Base-by-base conservation (phyloP, 1,284 basidiomycete genomes). In the Cutaneotrichosporon cutaneum region DNA sequence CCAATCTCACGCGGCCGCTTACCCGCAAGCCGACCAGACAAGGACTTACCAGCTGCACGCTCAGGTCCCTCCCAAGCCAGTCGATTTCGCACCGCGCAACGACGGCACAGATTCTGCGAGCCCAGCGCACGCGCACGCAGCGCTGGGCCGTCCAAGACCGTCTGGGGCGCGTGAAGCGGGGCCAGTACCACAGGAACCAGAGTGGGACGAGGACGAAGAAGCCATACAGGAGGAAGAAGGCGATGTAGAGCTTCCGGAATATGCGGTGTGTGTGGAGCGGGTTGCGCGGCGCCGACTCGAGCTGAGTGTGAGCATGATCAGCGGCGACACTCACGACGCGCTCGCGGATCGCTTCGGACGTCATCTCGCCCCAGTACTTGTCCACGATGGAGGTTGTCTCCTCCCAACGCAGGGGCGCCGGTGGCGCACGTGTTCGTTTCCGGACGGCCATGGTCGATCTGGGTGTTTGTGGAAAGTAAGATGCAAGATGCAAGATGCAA, bases 11-110 rank as follows among this genome's bases (percentile, higher is more conserved):
- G 9, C 42, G 62, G 54, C 45, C 57, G 54, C 39, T 51, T 26
- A 10, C 21, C 13, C 16, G n/a, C 44, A 39, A 10, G 27, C 36
- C 11, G 30, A n/a, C 8, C 7, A 48, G 4, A 16, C 7, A 10
- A 18, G 0, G 7, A 67, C 72, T 60, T 59, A 75, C 75, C 45
- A 71, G 33, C 30, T 71, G 68, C 16, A 61, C 27, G 26, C 44
- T 59, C n/a, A 74, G 58, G 59, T 76, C 70, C 9, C 74, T 56
- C 4, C 76, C 76, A 0, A 76, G 68, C 56, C 74, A 73, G 58
- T 77, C 76, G 13, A 77, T 68, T 63, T 77, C 75, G 58, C 76
- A 77, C 21, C 69, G 53, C 3, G 75, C 76, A 2, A 77, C 72
- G 11, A 77, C 47, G 0, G 58, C 71, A 33, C 75, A 76, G 4